phyloP scores from a whole-genome alignment of 192 early-diverging fungal species.

The Coemansia umbellata region DNA sequence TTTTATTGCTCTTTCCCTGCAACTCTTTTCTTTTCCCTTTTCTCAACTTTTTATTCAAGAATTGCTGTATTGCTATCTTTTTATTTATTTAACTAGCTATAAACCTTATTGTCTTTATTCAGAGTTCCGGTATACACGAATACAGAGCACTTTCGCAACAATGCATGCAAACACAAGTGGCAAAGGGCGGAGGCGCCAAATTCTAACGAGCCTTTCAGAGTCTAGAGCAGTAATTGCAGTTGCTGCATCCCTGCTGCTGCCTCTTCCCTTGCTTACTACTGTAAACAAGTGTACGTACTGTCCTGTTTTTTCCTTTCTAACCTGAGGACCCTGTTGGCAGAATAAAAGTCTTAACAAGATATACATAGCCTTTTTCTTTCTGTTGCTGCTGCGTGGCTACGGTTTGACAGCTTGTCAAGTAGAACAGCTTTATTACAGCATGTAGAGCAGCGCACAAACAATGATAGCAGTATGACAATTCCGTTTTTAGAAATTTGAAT shows the following conservation, averaged over 20 bases:
- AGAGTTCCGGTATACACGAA: neutral
- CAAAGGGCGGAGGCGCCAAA: neutral
- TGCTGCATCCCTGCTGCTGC: conserved; percentile 18
- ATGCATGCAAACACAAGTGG: conserved; percentile 2
- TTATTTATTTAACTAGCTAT: neutral
- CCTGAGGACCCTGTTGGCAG: too few species aligned
- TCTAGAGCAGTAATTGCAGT: conserved; percentile 19
- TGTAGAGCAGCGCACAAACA: too few species aligned
- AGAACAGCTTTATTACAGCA: too few species aligned
- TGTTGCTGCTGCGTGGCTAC: too few species aligned
- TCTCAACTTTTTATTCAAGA: neutral
- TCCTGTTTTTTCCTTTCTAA: neutral
- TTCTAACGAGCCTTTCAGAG: conserved; percentile 18
- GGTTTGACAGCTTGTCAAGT: too few species aligned
- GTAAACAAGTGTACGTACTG: conserved; percentile 35
- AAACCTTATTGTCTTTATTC: too few species aligned
- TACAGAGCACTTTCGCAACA: neutral
- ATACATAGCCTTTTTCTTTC: too few species aligned
- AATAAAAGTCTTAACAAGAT: too few species aligned
- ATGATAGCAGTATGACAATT: too few species aligned
- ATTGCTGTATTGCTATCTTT: neutral
- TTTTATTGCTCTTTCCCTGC: neutral
- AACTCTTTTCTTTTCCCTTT: neutral
- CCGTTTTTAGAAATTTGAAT: too few species aligned
- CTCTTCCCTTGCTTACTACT: conserved; percentile 31